Evolutionary conservation across 495 filamentous ascomycete genomes (phyloP).

Genomic region (Pseudoneurospora amorphoporcata): DNA sequence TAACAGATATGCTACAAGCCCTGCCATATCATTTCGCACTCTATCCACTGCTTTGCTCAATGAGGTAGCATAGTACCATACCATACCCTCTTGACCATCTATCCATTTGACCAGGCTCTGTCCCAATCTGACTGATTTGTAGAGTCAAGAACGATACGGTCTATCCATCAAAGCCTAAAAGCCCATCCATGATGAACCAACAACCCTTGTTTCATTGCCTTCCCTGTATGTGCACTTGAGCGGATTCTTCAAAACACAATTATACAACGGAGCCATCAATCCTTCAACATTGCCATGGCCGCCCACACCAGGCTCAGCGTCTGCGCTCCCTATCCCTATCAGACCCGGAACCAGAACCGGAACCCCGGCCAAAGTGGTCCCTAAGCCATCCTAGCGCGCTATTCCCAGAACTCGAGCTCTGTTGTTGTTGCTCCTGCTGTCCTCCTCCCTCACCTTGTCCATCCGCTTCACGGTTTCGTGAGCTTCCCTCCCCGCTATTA

Average conservation of each 20-base stretch:
- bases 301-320: neutral
- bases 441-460: neutral
- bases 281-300: neutral
- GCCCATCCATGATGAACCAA: neutral
- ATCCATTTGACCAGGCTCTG: neutral
- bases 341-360: neutral
- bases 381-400: conserved; percentile 14
- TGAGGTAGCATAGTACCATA: neutral
- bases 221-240: neutral
- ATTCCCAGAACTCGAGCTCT: neutral
- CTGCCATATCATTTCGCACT: neutral
- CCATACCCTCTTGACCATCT: neutral
- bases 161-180: neutral
- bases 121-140: neutral
- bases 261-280: neutral
- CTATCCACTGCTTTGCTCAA: neutral
- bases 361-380: conserved; percentile 13
- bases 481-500: neutral
- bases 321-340: conserved; percentile 8
- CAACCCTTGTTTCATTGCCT: neutral
- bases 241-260: neutral
- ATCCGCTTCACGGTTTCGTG: neutral
- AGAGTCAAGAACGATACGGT: neutral
- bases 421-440: neutral
- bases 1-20: neutral